Percentiles rank a stretch among this genome's conserved stretches.
Evolutionary conservation across 2,329 filamentous ascomycete species (phyloP).

Genomic region (Triangularia setosa): DNA sequence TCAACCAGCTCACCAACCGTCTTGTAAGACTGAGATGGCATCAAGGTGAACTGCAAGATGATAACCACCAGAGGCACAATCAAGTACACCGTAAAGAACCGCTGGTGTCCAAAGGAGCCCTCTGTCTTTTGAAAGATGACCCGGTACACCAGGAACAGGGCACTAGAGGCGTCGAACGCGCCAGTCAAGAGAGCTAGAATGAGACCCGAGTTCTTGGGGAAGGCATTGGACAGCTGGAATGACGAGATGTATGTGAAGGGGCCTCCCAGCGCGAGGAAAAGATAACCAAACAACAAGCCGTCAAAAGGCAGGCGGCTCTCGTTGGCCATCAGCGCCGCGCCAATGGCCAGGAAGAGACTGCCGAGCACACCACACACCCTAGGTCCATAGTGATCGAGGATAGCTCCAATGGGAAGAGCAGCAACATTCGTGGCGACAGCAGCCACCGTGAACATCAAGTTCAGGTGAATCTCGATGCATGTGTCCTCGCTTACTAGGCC

Average conservation of each 20-base stretch:
- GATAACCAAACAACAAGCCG: slow-evolving; percentile 68
- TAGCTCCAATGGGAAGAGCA: slow-evolving; percentile 78
- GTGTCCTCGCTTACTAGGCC: slow-evolving; percentile 31
- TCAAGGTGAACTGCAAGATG: slow-evolving; percentile 62
- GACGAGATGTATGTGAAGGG: slow-evolving; percentile 79
- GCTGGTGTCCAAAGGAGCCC: slow-evolving; percentile 55
- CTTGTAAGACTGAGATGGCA: slow-evolving; percentile 76
- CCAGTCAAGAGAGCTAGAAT: slow-evolving; percentile 77
- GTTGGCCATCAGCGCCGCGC: slow-evolving; percentile 70
- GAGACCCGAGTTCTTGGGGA: slow-evolving; percentile 71
- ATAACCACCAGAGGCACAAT: slow-evolving; percentile 65
- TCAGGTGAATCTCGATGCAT: slow-evolving; percentile 62
- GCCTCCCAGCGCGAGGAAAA: slow-evolving; percentile 73
- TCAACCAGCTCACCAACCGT: slow-evolving; percentile 78
- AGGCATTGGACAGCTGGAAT: slow-evolving; percentile 81
- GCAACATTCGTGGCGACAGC: slow-evolving; percentile 85
- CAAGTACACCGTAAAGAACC: slow-evolving; percentile 71
- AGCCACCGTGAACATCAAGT: slow-evolving; percentile 89
- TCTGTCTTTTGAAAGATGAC: slow-evolving; percentile 56
- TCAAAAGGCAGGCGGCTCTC: slow-evolving; percentile 65
- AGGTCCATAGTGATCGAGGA: slow-evolving; percentile 79
- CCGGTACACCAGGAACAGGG: slow-evolving; percentile 71
- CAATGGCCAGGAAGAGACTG: slow-evolving; percentile 62
- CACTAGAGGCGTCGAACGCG: slow-evolving; percentile 79
- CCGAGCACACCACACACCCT: slow-evolving; percentile 70